Percentiles rank a stretch among this genome's conserved stretches.
Conservation (phyloP, 345 rosid species). For the Salix udensis region DNA sequence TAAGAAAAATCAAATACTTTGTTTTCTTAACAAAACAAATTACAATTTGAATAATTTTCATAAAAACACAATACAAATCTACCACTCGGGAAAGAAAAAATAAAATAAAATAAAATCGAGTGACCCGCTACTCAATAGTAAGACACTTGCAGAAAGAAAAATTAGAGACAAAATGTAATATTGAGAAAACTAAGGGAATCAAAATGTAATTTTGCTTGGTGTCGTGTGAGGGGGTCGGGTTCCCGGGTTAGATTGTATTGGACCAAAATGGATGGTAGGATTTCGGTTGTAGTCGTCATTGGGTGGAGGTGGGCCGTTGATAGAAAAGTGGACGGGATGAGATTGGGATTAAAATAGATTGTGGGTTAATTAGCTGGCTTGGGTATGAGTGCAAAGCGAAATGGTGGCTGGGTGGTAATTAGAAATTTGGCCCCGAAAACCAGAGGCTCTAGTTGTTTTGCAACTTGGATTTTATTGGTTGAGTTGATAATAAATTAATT, state of each 20-base stretch:
- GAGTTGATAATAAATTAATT: not conserved
- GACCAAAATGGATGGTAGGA: slow-evolving; percentile 17
- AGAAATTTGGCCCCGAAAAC: not conserved
- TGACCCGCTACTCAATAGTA: not conserved
- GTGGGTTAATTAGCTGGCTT: not conserved
- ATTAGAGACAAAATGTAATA: not conserved
- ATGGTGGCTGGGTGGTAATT: not conserved
- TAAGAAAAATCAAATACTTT: too few relatives aligned
- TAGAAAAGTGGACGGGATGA: not conserved
- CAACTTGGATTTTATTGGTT: not conserved
- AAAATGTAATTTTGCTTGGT: not conserved
- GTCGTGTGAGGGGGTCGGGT: not conserved
- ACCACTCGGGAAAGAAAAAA: too few relatives aligned
- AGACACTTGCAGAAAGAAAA: too few relatives aligned
- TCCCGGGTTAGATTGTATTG: slow-evolving; percentile 1
- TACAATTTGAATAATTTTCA: too few relatives aligned
- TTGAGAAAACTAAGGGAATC: not conserved
- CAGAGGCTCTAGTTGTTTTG: not conserved
- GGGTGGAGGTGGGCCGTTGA: slow-evolving; percentile 11
- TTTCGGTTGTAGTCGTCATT: not conserved
- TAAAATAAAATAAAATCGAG: not conserved
- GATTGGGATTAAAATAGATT: not conserved
- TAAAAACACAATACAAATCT: too few relatives aligned
- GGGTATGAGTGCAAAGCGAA: too few relatives aligned
- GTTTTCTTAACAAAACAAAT: too few relatives aligned